Conservation (phyloP, 306 rosid genomes). For the Crataegus laevigata region DNA sequence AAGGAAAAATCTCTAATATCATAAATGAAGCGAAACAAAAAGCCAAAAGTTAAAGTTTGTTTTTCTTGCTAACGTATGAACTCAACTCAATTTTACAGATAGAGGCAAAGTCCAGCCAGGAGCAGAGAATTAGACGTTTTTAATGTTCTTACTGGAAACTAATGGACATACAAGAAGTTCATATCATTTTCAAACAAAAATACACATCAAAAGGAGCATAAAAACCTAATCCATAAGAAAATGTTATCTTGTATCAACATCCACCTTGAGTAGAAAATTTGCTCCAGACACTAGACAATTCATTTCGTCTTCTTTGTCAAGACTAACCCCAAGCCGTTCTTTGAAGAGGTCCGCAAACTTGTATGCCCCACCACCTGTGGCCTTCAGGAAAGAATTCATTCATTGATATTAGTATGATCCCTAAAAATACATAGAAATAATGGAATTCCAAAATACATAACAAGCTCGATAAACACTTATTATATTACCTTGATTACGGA, state of each 20-base stretch:
- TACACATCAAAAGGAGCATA: conserved; percentile 3
- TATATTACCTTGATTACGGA: conserved; percentile 75
- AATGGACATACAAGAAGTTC: neutral
- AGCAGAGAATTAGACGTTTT: neutral
- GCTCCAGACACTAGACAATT: conserved; percentile 96
- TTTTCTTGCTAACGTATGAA: neutral
- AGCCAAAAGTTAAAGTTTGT: neutral
- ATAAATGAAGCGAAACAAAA: no score
- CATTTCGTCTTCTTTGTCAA: conserved; percentile 99
- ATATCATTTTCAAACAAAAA: neutral
- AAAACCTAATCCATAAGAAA: conserved; percentile 1
- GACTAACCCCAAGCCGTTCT: conserved; percentile 92
- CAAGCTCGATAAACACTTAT: neutral
- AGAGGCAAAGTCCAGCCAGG: neutral
- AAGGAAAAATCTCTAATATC: neutral
- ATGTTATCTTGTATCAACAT: conserved; percentile 9
- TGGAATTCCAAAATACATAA: neutral
- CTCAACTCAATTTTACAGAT: neutral
- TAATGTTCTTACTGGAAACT: neutral
- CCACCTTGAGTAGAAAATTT: conserved; percentile 94
- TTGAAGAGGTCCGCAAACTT: conserved; percentile 93
- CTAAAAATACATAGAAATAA: neutral
- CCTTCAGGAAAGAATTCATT: conserved; percentile 46
- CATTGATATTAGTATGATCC: neutral
- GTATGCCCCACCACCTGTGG: conserved; percentile 99